Percentiles rank a stretch among this genome's conserved stretches.
Evolutionary conservation across 2,329 filamentous ascomycete genomes (phyloP).

Genomic region (Cytospora schulzeri): DNA sequence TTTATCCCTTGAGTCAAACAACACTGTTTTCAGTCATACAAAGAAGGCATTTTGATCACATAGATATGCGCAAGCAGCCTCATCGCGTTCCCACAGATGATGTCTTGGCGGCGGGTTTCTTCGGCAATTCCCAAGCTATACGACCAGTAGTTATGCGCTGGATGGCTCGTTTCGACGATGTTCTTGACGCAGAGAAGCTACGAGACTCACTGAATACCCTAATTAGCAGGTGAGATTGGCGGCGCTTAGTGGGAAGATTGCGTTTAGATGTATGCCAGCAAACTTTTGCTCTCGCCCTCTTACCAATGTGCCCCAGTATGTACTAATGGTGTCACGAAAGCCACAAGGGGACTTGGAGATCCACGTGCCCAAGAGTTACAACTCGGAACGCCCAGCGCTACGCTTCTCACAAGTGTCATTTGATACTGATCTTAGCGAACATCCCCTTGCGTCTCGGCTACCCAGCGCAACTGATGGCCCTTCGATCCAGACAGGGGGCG

Average conservation of each 20-base stretch:
- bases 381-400: constrained; percentile 40
- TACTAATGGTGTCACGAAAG: not conserved
- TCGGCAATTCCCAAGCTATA: constrained; percentile 35
- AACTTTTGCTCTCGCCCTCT: not conserved
- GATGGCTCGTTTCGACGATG: constrained; percentile 36
- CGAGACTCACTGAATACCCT: constrained; percentile 39
- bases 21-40: not conserved
- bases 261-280: constrained; percentile 28
- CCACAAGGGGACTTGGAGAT: constrained; percentile 33
- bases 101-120: constrained; percentile 37
- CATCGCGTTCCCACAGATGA: constrained; percentile 26
- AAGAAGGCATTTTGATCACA: not conserved
- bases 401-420: constrained; percentile 42
- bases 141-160: constrained; percentile 35
- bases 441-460: constrained; percentile 43
- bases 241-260: constrained; percentile 48
- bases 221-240: constrained; percentile 42
- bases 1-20: not conserved
- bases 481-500: constrained; percentile 33
- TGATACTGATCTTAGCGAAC: constrained; percentile 40
- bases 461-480: constrained; percentile 37
- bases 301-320: not conserved
- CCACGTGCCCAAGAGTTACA: constrained; percentile 37
- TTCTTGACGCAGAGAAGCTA: constrained; percentile 46
- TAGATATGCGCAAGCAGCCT: not conserved